A percentile compares a stretch with the other conserved stretches of the same genome.
phyloP scores from a whole-genome alignment of 257 asterid species.

The Primulina huaijiensis region DNA sequence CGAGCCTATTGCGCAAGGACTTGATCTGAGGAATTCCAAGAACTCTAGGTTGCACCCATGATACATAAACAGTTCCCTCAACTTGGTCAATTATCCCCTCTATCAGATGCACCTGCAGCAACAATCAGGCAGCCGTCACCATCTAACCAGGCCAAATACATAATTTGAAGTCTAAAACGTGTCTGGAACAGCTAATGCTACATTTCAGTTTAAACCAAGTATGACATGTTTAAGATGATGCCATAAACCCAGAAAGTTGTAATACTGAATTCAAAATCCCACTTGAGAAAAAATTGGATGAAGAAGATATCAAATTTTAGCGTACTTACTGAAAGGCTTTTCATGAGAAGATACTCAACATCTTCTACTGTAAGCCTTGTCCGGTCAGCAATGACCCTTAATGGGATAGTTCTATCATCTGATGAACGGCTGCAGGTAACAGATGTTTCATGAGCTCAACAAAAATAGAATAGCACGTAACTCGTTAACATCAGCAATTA shows the following conservation, averaged over 20 bases:
- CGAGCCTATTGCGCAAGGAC: conserved; percentile 42
- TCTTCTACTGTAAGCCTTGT: conserved; percentile 84
- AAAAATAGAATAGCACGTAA: conserved; percentile 12
- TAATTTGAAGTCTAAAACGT: background rate
- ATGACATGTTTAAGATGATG: background rate
- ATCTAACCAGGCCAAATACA: background rate
- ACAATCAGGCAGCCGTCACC: conserved; percentile 15
- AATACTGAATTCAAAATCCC: background rate
- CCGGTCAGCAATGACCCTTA: conserved; percentile 72
- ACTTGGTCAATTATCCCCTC: too few relatives aligned
- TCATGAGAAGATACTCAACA: conserved; percentile 91
- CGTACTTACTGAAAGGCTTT: conserved; percentile 93
- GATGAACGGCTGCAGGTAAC: conserved; percentile 77
- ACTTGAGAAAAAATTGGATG: background rate
- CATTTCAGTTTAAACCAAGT: background rate
- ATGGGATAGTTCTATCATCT: conserved; percentile 90
- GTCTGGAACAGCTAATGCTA: background rate
- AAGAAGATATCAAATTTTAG: background rate
- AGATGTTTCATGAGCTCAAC: conserved; percentile 1
- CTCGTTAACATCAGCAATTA: background rate
- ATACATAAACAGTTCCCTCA: too few relatives aligned
- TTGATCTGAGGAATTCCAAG: too few relatives aligned
- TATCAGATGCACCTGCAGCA: conserved; percentile 77
- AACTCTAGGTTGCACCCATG: too few relatives aligned
- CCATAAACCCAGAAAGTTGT: background rate